Conservation (phyloP, 2,329 filamentous ascomycete genomes). For the Apiospora marii region DNA sequence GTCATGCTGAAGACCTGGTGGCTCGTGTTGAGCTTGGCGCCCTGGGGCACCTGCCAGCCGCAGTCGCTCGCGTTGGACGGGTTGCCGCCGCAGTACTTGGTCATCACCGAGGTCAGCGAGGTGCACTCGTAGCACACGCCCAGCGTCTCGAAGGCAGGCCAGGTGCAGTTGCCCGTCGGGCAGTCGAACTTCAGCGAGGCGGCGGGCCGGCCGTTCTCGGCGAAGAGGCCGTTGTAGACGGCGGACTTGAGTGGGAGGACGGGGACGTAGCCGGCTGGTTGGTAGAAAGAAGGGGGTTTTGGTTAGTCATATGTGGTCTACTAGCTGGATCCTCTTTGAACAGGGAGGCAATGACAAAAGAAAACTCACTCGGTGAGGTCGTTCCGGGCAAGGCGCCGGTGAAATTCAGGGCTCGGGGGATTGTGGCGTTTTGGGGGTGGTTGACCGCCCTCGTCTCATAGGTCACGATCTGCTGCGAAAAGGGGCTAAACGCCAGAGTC, state of each 20-base stretch:
- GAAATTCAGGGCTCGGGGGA: slow-evolving; percentile 40
- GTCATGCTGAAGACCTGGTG: slow-evolving; percentile 45
- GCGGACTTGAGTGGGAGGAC: slow-evolving; percentile 44
- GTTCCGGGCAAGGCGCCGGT: slow-evolving; percentile 38
- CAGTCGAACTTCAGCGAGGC: slow-evolving; percentile 39
- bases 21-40: slow-evolving; percentile 34
- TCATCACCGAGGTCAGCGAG: slow-evolving; percentile 40
- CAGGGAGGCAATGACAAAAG: background rate
- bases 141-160: slow-evolving; percentile 40
- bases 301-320: background rate
- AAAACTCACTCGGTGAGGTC: slow-evolving; percentile 33
- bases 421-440: slow-evolving; percentile 35
- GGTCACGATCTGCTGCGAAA: slow-evolving; percentile 43
- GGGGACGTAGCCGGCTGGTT: slow-evolving; percentile 40
- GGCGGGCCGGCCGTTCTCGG: slow-evolving; percentile 41
- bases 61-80: slow-evolving; percentile 31
- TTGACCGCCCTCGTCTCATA: slow-evolving; percentile 37
- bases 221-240: slow-evolving; percentile 46
- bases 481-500: slow-evolving; percentile 40
- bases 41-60: slow-evolving; percentile 42
- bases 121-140: slow-evolving; percentile 39
- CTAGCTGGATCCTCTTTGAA: no score
- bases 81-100: slow-evolving; percentile 34
- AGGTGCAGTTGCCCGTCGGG: slow-evolving; percentile 42
- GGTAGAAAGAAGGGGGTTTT: background rate